A percentile compares a stretch with the other conserved stretches of the same genome.
phyloP scores from a whole-genome alignment of 176 grass and related monocot species.

The Hordeum marinum region DNA sequence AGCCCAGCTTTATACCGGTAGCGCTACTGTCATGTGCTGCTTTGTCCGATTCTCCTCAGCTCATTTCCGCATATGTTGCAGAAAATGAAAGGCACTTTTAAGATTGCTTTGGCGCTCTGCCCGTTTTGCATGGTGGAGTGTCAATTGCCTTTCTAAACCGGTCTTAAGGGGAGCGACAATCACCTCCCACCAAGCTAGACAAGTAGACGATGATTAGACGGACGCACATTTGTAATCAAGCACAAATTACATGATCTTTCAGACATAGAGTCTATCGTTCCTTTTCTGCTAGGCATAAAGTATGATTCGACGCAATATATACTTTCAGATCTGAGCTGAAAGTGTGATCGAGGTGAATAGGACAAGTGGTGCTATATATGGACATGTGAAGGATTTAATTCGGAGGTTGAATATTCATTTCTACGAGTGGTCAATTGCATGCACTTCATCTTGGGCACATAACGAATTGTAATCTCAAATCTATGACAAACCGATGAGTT shows the following conservation, averaged over 20 bases:
- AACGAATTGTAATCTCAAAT: too few relatives aligned
- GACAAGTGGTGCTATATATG: neutral
- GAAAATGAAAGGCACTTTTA: constrained; percentile 4
- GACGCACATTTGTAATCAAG: neutral
- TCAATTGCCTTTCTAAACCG: neutral
- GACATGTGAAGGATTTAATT: neutral
- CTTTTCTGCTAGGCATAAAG: neutral
- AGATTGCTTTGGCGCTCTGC: neutral
- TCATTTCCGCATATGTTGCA: neutral
- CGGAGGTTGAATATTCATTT: too few relatives aligned
- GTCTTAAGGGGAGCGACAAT: constrained; percentile 28
- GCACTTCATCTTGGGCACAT: too few relatives aligned
- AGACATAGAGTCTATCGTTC: neutral
- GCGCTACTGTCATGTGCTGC: neutral
- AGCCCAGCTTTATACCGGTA: constrained; percentile 10
- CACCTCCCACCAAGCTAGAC: constrained; percentile 25
- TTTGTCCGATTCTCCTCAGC: constrained; percentile 10
- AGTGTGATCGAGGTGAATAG: neutral
- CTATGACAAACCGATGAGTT: too few relatives aligned
- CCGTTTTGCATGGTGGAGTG: neutral
- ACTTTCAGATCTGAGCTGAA: neutral
- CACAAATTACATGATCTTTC: neutral
- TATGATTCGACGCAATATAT: too few relatives aligned
- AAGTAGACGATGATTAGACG: constrained; percentile 12
- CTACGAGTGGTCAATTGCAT: too few relatives aligned